Conservation (phyloP, 2,329 filamentous ascomycete genomes). For the Fusarium brachygibbosum region DNA sequence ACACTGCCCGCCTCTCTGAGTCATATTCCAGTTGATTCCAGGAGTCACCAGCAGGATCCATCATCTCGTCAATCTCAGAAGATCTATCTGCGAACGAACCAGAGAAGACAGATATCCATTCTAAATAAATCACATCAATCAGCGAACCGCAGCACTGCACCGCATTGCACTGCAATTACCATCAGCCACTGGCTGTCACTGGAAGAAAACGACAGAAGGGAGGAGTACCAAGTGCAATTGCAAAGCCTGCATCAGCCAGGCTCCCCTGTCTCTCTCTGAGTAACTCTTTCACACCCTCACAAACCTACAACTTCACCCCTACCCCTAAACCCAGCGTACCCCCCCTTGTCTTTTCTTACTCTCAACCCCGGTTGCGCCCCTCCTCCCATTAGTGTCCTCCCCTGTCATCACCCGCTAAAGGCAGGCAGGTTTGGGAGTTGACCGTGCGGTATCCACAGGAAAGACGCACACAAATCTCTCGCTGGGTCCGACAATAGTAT, state of each 20-base stretch:
- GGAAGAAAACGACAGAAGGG: conserved; percentile 16
- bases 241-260: conserved; percentile 28
- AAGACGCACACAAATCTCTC: conserved; percentile 45
- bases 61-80: neutral
- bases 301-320: conserved; percentile 23
- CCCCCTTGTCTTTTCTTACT: conserved; percentile 30
- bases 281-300: conserved; percentile 33
- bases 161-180: conserved; percentile 3
- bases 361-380: conserved; percentile 47
- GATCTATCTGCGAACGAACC: neutral
- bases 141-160: conserved; percentile 18
- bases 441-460: conserved; percentile 37
- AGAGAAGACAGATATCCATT: conserved; percentile 1
- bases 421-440: conserved; percentile 44
- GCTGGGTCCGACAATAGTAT: conserved; percentile 46
- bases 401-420: conserved; percentile 38
- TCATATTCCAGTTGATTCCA: conserved; percentile 30
- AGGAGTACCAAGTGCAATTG: conserved; percentile 40
- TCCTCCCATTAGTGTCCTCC: conserved; percentile 33
- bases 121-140: conserved; percentile 14
- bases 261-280: conserved; percentile 30
- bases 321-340: conserved; percentile 28
- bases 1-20: conserved; percentile 44
- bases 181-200: conserved; percentile 3
- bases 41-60: conserved; percentile 9